These are phyloP conservation scores for Liquidambar formosana DNA, from an alignment of 164 flowering plant species.

Conservation along the genomic window DNA sequence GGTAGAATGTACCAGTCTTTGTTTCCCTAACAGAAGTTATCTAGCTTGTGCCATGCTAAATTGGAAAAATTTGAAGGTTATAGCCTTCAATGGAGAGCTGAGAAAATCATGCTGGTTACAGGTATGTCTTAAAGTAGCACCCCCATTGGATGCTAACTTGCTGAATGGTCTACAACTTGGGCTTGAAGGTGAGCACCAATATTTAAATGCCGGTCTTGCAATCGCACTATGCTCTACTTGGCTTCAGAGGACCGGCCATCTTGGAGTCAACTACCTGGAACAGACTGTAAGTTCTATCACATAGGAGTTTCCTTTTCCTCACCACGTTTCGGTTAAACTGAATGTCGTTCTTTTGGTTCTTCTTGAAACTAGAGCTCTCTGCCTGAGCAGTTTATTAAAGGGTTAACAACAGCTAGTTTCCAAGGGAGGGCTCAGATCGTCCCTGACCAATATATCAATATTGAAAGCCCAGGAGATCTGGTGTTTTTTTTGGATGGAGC, in stretches of 20 bases:
- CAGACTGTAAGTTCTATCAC: slow-evolving; percentile 53
- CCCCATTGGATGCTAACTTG: slow-evolving; percentile 62
- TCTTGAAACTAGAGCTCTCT: slow-evolving; percentile 49
- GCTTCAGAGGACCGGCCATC: slow-evolving; percentile 79
- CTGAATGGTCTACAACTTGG: slow-evolving; percentile 75
- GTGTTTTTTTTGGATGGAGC: slow-evolving; percentile 96
- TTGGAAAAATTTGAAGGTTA: neutral
- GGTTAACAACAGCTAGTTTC: slow-evolving; percentile 69
- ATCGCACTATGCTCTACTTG: slow-evolving; percentile 70
- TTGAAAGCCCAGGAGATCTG: slow-evolving; percentile 52
- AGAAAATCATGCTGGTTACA: slow-evolving; percentile 30
- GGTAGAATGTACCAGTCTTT: neutral
- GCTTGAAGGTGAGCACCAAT: slow-evolving; percentile 92
- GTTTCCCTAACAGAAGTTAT: neutral
- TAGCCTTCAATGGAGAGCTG: slow-evolving; percentile 3
- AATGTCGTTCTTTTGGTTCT: slow-evolving; percentile 4
- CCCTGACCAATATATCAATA: slow-evolving; percentile 43
- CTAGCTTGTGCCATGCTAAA: neutral
- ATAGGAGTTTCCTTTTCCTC: neutral
- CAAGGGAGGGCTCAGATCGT: slow-evolving; percentile 95
- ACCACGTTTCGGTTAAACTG: neutral
- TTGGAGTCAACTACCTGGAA: slow-evolving; percentile 41
- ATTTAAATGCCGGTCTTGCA: slow-evolving; percentile 88
- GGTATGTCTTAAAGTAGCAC: slow-evolving; percentile 76
- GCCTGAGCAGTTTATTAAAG: slow-evolving; percentile 78